Base-by-base conservation (phyloP, 257 asterid genomes). In the Solanum rostratum region DNA sequence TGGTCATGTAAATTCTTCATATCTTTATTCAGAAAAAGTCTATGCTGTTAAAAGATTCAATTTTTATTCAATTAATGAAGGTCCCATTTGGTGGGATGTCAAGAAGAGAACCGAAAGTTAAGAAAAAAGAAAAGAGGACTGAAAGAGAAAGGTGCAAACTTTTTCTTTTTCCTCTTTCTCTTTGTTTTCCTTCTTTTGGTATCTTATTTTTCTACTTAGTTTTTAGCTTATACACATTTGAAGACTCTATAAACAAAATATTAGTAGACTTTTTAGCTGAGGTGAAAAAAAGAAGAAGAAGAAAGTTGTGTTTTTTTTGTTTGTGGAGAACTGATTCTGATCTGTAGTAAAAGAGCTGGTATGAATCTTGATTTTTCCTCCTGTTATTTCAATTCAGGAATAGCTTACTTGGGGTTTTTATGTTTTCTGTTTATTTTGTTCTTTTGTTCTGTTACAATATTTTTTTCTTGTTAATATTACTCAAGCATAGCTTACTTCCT, bases 301-400 rank as follows among this genome's bases (percentile, higher is more conserved):
- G 41, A 27, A 27, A 43, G 27, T 63, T 65, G 60, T 37, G 54
- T 3, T 52, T 33, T 87, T 84, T 84, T 62, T 4, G 1, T 37
- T 76, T 30, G 41, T 46, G 68, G 84, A 63, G 43, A 76, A 18
- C 82, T 85, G 79, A 59, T 85, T 85, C 85, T 84, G 49, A 59
- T 83, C 68, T 86, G 27, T 50, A 50, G 27, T 49, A 43, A 18
- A 49, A 55, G 16, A 70, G 76, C 87, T 65, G 90, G 88, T 85
- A 88, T 65, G 80, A 46, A 45, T 22, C 53, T 76, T 22, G 60
- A 33, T 33, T 16, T 45, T 57, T 80, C 18, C 20, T 63, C 14
- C 10, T n/a, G 43, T 30, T 18, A 29, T 19, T 30, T 9, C 10
- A 39, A 29, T 68, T 16, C n/a, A 30, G 59, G 43, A 65, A 10